Conservation (phyloP, 768 basidiomycete species). For the Calvatia gigantea region DNA sequence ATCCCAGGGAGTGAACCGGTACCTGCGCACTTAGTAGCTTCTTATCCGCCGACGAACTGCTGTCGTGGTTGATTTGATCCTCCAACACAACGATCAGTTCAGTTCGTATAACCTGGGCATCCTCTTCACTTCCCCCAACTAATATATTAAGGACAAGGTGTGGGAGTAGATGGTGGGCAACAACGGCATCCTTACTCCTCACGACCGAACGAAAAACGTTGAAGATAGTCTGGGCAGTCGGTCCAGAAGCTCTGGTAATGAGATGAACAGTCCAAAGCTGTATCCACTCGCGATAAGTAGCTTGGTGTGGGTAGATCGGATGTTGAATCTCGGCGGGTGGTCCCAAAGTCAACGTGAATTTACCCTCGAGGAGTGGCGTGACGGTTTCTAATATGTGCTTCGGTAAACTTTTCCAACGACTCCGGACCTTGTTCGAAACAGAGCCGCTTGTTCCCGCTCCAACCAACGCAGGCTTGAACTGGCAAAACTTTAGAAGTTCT, state of each 20-base stretch:
- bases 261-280: constrained; percentile 85
- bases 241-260: constrained; percentile 59
- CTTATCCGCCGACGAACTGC: constrained; percentile 67
- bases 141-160: constrained; percentile 88
- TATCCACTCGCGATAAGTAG: constrained; percentile 95
- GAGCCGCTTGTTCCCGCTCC: constrained; percentile 44
- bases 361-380: constrained; percentile 74
- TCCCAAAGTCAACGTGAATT: constrained; percentile 52
- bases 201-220: constrained; percentile 74
- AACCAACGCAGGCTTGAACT: constrained; percentile 77
- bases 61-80: constrained; percentile 74
- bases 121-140: constrained; percentile 64
- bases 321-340: constrained; percentile 38
- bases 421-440: constrained; percentile 62
- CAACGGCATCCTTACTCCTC: constrained; percentile 85
- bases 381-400: constrained; percentile 84
- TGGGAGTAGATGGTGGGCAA: constrained; percentile 89
- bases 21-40: constrained; percentile 94
- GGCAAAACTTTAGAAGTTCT: constrained; percentile 83
- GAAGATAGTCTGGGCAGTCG: constrained; percentile 67
- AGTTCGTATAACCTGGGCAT: constrained; percentile 58
- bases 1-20: constrained; percentile 12
- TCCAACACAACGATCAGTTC: constrained; percentile 82
- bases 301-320: constrained; percentile 74
- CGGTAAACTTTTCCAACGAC: constrained; percentile 76